phyloP scores from a whole-genome alignment of 106 monocot species.

The Platanthera guangdongensis region DNA sequence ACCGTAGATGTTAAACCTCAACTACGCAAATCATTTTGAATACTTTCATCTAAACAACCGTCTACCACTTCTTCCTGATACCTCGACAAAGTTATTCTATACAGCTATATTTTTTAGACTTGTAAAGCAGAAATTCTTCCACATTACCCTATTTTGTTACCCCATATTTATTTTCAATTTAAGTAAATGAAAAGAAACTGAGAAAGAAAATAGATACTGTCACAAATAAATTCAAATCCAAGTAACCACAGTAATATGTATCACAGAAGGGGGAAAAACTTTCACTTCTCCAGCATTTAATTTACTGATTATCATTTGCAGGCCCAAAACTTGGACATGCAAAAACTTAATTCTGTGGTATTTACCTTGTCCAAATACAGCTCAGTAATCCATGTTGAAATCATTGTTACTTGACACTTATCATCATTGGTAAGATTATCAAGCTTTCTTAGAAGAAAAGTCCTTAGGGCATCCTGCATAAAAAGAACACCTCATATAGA shows the following conservation, averaged over 20 bases:
- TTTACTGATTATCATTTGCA: neutral
- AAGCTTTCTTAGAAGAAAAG: constrained; percentile 78
- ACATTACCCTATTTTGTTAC: neutral
- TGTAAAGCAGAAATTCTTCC: neutral
- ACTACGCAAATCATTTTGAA: too few species aligned
- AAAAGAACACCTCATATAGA: neutral
- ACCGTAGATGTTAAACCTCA: too few species aligned
- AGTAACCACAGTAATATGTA: neutral
- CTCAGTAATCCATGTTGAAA: constrained; percentile 92
- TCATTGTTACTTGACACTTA: constrained; percentile 95
- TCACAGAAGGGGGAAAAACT: neutral
- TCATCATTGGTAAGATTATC: constrained; percentile 94
- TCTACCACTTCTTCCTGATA: neutral
- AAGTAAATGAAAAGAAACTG: neutral
- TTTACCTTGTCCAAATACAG: constrained; percentile 96
- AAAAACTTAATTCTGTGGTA: neutral
- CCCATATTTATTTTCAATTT: neutral
- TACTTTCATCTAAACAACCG: too few species aligned
- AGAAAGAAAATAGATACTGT: neutral
- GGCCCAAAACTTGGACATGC: neutral
- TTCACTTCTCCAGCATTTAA: constrained; percentile 1
- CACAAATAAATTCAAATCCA: neutral
- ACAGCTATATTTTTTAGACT: neutral
- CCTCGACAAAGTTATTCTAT: neutral
- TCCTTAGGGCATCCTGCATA: constrained; percentile 87